Percentiles rank a stretch among this genome's conserved stretches.
These are phyloP conservation scores for Diaporthe batatas DNA, from an alignment of 2,329 filamentous ascomycete species.

Conservation along the genomic window DNA sequence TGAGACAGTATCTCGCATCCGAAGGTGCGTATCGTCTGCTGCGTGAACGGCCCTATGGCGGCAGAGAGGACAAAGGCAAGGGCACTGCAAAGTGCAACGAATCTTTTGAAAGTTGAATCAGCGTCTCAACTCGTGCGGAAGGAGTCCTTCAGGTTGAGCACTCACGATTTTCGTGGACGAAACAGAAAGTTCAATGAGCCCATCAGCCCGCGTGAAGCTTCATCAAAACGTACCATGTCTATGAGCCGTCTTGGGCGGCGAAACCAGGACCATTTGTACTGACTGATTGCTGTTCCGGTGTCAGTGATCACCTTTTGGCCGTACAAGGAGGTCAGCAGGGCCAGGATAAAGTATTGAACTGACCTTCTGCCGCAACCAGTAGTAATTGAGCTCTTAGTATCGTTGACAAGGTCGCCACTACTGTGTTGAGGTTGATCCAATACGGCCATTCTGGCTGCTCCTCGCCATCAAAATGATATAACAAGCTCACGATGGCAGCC, in stretches of 20 bases:
- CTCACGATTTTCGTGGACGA: background rate
- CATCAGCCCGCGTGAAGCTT: background rate
- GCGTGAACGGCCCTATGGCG: background rate
- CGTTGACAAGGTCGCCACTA: background rate
- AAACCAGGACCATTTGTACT: background rate
- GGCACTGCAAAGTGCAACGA: background rate
- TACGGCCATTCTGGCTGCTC: background rate
- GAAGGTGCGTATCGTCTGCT: background rate
- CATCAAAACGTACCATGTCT: background rate
- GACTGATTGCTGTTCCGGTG: background rate
- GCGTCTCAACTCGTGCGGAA: background rate
- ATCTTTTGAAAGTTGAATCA: background rate
- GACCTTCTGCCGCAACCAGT: background rate
- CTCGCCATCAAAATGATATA: background rate
- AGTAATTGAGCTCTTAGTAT: background rate
- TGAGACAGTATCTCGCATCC: background rate
- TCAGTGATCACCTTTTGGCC: background rate
- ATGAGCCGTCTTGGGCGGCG: background rate
- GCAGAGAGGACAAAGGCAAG: background rate
- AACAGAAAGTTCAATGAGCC: background rate
- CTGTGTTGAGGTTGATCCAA: background rate
- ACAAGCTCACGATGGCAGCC: background rate
- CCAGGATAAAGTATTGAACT: background rate
- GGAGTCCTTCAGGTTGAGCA: background rate
- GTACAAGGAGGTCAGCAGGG: background rate